A percentile compares a stretch with the other conserved stretches of the same genome.
Conservation (phyloP, 2,329 filamentous ascomycete genomes). For the Ophiosphaerella korrae region DNA sequence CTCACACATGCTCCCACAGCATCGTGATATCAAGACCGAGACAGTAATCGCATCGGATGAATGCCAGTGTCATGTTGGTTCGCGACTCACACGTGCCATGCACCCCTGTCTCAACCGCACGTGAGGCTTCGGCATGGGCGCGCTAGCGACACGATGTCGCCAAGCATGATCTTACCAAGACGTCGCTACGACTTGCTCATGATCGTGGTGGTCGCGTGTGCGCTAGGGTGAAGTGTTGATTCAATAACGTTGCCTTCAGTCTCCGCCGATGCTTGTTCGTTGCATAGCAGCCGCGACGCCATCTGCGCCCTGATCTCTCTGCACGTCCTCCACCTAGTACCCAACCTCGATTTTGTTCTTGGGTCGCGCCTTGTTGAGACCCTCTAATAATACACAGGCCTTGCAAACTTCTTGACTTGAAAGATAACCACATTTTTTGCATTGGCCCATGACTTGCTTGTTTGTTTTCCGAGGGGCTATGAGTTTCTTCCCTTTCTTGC, state of each 20-base stretch:
- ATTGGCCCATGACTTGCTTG: constrained; percentile 79
- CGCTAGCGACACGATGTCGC: too few relatives aligned
- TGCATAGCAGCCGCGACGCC: constrained; percentile 30
- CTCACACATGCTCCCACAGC: too few relatives aligned
- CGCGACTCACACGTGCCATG: too few relatives aligned
- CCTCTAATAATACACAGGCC: constrained; percentile 87
- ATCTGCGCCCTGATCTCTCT: constrained; percentile 17
- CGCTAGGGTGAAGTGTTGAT: too few relatives aligned
- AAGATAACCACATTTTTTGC: constrained; percentile 89
- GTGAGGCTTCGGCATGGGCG: too few relatives aligned
- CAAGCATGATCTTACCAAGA: too few relatives aligned
- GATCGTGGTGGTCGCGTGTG: too few relatives aligned
- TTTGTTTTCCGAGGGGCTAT: constrained; percentile 37
- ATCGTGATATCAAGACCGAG: too few relatives aligned
- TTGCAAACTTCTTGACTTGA: constrained; percentile 94
- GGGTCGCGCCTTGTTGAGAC: constrained; percentile 75
- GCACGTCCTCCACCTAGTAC: constrained; percentile 26
- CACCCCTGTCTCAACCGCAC: too few relatives aligned
- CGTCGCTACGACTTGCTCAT: too few relatives aligned
- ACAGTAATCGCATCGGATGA: too few relatives aligned
- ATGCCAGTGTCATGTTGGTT: too few relatives aligned
- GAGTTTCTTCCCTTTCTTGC: constrained; percentile 29
- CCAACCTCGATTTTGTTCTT: constrained; percentile 44
- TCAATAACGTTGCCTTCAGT: constrained; percentile 13
- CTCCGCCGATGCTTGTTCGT: constrained; percentile 22